A percentile compares a stretch with the other conserved stretches of the same genome.
These are phyloP conservation scores for Nakazawaea holstii DNA, from an alignment of 805 yeast species.

Conservation along the genomic window DNA sequence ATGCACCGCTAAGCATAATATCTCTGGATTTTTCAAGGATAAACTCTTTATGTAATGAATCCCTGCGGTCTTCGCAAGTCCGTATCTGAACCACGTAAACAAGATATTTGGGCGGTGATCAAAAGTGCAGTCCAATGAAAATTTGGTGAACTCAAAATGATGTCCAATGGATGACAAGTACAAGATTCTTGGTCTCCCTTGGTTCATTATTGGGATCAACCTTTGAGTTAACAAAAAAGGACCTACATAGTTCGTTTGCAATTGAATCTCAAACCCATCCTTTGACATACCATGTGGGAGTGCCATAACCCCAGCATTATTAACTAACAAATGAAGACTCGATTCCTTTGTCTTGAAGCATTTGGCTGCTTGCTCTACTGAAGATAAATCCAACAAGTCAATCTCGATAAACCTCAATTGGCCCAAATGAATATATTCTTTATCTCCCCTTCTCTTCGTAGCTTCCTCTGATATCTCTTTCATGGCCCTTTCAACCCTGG, in stretches of 20 bases:
- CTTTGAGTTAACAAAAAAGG: conserved; percentile 67
- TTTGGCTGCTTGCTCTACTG: conserved; percentile 44
- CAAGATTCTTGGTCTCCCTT: conserved; percentile 45
- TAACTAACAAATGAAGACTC: conserved; percentile 54
- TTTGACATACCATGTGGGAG: conserved; percentile 60
- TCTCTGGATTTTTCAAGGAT: conserved; percentile 59
- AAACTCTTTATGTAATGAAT: conserved; percentile 67
- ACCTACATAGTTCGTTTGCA: conserved; percentile 73
- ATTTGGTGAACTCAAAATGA: conserved; percentile 41
- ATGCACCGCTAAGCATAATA: conserved; percentile 62
- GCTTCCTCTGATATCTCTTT: conserved; percentile 55
- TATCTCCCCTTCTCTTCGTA: conserved; percentile 18
- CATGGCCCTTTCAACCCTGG: conserved; percentile 53
- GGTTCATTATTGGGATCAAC: conserved; percentile 44
- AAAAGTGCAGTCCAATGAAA: conserved; percentile 42
- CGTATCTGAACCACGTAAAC: conserved; percentile 76
- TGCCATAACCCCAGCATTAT: conserved; percentile 81
- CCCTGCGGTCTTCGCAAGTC: conserved; percentile 70
- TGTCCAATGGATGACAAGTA: conserved; percentile 67
- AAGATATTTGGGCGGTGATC: conserved; percentile 58
- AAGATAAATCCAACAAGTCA: conserved; percentile 45
- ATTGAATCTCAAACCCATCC: conserved; percentile 72
- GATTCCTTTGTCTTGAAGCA: conserved; percentile 41
- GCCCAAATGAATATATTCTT: conserved; percentile 34
- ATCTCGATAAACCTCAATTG: conserved; percentile 45